Evolutionary conservation across 257 asterid species (phyloP).

Genomic region (Solanum habrochaites): DNA sequence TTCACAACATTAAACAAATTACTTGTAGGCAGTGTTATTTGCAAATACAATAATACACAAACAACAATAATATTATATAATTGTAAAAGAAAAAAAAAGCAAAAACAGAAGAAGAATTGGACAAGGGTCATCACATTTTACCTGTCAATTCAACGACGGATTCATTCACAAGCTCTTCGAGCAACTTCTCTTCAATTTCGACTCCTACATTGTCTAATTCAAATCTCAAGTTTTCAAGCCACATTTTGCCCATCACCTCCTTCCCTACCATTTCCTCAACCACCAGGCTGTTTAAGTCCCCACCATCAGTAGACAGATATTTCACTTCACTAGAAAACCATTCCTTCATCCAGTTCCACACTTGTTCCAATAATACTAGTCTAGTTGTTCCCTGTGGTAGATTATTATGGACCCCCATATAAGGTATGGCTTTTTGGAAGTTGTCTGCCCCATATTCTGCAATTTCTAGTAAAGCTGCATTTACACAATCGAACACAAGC

Average conservation of each 20-base stretch:
- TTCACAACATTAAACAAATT: not conserved
- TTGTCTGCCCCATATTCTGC: constrained; percentile 34
- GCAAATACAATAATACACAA: constrained; percentile 12
- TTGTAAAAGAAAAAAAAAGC: not conserved
- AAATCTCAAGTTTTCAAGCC: constrained; percentile 38
- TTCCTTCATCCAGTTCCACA: constrained; percentile 54
- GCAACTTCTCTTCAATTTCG: constrained; percentile 57
- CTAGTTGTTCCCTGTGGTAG: constrained; percentile 3
- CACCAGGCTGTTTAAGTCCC: constrained; percentile 37
- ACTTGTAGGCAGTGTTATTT: constrained; percentile 5
- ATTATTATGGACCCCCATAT: constrained; percentile 10
- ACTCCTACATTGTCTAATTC: constrained; percentile 48
- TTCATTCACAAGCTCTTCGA: constrained; percentile 63
- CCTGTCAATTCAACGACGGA: constrained; percentile 53
- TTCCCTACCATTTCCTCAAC: constrained; percentile 56
- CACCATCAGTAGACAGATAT: constrained; percentile 22
- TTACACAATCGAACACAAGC: constrained; percentile 77
- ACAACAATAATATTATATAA: constrained; percentile 5
- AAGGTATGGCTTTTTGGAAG: constrained; percentile 26
- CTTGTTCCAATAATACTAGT: constrained; percentile 34
- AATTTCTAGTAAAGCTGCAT: constrained; percentile 49
- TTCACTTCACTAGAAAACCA: constrained; percentile 42
- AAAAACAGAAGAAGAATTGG: not conserved
- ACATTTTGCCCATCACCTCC: constrained; percentile 65
- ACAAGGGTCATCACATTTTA: constrained; percentile 16